Conservation (phyloP, 1,284 basidiomycete species). For the Pseudozyma sp. region DNA sequence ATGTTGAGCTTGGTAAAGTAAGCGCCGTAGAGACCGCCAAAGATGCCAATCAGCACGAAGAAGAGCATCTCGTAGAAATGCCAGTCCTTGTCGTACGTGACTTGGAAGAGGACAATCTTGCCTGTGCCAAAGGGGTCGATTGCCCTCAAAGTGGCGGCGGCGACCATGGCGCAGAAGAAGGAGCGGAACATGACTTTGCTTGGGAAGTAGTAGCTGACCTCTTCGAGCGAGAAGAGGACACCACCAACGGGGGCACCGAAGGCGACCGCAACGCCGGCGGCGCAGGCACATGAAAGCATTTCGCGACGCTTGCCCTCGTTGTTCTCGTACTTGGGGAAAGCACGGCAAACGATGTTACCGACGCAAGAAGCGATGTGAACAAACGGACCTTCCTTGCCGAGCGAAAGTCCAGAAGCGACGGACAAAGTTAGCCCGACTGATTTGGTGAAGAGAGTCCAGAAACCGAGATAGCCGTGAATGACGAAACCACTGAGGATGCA, state of each 20-base stretch:
- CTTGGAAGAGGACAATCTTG: conserved; percentile 76
- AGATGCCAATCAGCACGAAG: conserved; percentile 84
- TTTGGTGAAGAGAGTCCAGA: conserved; percentile 88
- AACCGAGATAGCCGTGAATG: conserved; percentile 95
- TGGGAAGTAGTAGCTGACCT: conserved; percentile 69
- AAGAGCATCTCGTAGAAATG: conserved; percentile 81
- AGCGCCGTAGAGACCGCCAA: conserved; percentile 85
- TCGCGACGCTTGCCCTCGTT: conserved; percentile 76
- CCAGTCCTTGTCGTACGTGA: conserved; percentile 92
- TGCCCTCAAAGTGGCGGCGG: conserved; percentile 72
- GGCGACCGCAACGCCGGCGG: conserved; percentile 79
- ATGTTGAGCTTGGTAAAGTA: conserved; percentile 91
- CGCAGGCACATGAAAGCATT: conserved; percentile 56
- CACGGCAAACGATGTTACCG: conserved; percentile 91
- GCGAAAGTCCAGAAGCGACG: conserved; percentile 36
- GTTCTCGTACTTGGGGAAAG: conserved; percentile 77
- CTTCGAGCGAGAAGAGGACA: conserved; percentile 73
- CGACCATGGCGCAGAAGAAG: conserved; percentile 65
- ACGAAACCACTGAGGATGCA: conserved; percentile 92
- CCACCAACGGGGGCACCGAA: conserved; percentile 70
- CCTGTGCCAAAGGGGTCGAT: conserved; percentile 87
- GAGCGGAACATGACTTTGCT: conserved; percentile 70
- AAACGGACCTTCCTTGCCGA: conserved; percentile 88
- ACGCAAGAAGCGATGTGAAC: conserved; percentile 96
- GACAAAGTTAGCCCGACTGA: conserved; percentile 87